Conservation (phyloP, 202 grass and related monocot genomes). For the Zoysia matrella region DNA sequence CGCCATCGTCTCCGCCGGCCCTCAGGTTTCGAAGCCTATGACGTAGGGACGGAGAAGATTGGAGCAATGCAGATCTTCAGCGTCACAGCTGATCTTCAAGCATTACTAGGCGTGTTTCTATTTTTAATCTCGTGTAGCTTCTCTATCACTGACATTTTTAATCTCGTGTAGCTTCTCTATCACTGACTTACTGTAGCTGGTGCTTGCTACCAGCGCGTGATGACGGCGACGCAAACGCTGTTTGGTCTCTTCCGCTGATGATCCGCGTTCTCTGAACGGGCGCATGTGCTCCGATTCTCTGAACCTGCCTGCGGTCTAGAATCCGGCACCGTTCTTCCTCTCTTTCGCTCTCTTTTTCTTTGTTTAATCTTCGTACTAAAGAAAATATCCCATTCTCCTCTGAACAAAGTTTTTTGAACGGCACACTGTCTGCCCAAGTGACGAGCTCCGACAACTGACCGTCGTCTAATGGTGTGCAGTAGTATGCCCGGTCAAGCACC, state of each 20-base stretch:
- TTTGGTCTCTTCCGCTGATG: background rate
- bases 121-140: background rate
- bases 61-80: background rate
- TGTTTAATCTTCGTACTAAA: background rate
- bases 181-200: too few species aligned
- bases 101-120: background rate
- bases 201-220: background rate
- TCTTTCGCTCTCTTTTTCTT: background rate
- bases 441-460: too few species aligned
- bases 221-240: background rate
- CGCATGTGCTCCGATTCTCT: slow-evolving; percentile 20
- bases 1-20: background rate
- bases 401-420: background rate
- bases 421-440: background rate
- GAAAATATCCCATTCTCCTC: background rate
- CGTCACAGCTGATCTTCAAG: too few species aligned
- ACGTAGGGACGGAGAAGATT: slow-evolving; percentile 12
- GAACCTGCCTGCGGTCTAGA: background rate
- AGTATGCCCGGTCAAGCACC: too few species aligned
- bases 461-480: too few species aligned
- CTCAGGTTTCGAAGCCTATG: slow-evolving; percentile 33
- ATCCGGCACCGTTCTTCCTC: background rate
- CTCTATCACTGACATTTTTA: background rate
- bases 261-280: background rate
- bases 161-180: background rate